These are phyloP conservation scores for Carex littledalei DNA, from an alignment of 176 grass and related monocot species.

Conservation along the genomic window DNA sequence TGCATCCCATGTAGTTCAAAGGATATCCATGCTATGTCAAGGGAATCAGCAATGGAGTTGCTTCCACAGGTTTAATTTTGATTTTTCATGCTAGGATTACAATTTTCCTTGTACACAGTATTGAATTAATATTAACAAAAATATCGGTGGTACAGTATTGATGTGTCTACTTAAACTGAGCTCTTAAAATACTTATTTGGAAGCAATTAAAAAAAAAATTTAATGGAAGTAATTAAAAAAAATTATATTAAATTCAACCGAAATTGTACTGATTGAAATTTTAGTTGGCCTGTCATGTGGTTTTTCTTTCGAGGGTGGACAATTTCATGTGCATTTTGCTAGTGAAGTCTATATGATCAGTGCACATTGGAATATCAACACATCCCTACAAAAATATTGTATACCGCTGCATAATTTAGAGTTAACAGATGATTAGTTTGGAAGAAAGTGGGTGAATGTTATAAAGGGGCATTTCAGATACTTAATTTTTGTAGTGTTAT, in stretches of 20 bases:
- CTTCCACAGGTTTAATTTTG: slow-evolving; percentile 55
- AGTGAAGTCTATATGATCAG: background rate
- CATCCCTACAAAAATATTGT: background rate
- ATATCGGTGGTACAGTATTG: background rate
- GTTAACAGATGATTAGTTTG: background rate
- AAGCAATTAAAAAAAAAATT: too few species aligned
- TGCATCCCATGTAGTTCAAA: slow-evolving; percentile 79
- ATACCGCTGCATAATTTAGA: background rate
- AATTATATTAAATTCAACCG: background rate
- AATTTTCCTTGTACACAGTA: background rate
- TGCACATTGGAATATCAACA: background rate
- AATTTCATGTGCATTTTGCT: background rate
- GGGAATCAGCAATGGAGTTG: slow-evolving; percentile 61
- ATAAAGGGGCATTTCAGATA: background rate
- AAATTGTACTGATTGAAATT: background rate
- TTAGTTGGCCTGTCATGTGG: background rate
- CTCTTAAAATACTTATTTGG: background rate
- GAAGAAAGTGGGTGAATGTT: background rate
- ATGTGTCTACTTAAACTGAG: background rate
- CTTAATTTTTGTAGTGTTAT: background rate
- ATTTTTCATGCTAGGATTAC: background rate
- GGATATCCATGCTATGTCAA: slow-evolving; percentile 62
- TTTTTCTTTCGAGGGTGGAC: background rate
- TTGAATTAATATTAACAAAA: background rate
- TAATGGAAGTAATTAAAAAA: background rate